Base-by-base conservation (phyloP, 257 asterid species). In the Solanum virginianum region DNA sequence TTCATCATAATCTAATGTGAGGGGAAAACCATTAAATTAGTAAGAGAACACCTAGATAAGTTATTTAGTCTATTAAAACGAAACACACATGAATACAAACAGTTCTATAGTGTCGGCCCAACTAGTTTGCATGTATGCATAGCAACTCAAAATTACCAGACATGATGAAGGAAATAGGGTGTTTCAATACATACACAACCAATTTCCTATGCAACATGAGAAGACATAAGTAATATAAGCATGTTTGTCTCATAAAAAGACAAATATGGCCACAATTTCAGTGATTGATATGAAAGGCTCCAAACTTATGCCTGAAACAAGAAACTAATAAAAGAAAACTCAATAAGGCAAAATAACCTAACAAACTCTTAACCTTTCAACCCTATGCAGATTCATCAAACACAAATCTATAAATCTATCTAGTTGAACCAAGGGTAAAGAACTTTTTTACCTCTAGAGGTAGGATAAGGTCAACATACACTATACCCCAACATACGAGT, bases 1-100 rank as follows among this genome's bases (percentile, higher is more conserved):
- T 59, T 94, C 97, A 16, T 95, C 99, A 80, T 95, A 95, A 68
- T 96, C 99, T 96, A 88, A 66, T 36, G 10, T 56, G 68, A 39
- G 18, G 8, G 18, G 41, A 7, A 5, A 49, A 75, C 10, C 20
- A 83, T 66, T 68, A 39, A 57, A 62, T 43, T 22, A 39, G 10
- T 16, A 29, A 60, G 39, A 26, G 39, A 26, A 47, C 43, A 26
- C 49, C 80, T 41, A 63, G 4, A 51, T 47, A 65, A 26, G 55
- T 47, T 24, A 65, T 49, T 22, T 22, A 47, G 11, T 36, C 6
- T 47, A 74, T 2, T 47, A 47, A 74, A 74, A 14, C 22, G 22
- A 74, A 72, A 45, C 3, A 2, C 32, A 6, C 80, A 45, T 20
- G 20, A 26, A 43, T 22, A 47, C 43, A 49, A 49, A 8, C 7